Base-by-base conservation (phyloP, 768 basidiomycete species). In the Tephrocybe rancida region DNA sequence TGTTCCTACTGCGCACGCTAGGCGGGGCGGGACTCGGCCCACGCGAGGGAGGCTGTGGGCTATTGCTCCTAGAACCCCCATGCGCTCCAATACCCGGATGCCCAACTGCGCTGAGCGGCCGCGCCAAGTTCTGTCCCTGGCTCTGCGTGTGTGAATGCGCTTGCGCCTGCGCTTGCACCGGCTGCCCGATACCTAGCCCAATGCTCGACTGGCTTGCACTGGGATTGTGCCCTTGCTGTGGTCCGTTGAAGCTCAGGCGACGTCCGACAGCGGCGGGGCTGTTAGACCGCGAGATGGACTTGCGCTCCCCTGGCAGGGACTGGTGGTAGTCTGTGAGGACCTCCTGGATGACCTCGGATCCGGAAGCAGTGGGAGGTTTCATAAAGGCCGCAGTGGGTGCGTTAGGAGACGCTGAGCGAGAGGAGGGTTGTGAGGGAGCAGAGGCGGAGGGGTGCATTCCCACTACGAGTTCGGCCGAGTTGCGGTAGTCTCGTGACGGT, bases 21-120 rank as follows among this genome's bases (percentile, higher is more conserved):
- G 64, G 67, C 1, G 75, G 76, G 8, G 75, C 74, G 22, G 84
- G 87, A 57, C 84, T 85, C 14, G 82, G 75, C 7, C 76, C 80
- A 30, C 81, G 76, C 38, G 80, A 83, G 13, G 73, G 64, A 10
- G 87, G 84, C 44, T 83, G 79, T 5, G 86, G 84, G 61, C 86
- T 88, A 19, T 81, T 80, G 54, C 80, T 86, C 37, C 84, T 64
- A 11, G 83, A 79, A 27, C 80, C 54, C 0, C 61, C 87, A 65
- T 85, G 87, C 16, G 90, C 86, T 13, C 94, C 95, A 52, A 97
- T 85, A 1, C 94, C 95, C 0, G 85, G 83, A 64, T 88, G 90
- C 0, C 89, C 92, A 38, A 79, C 73, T 56, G 81, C 74, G 60
- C 84, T 87, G 32, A 77, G 66, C 1, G 87, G 83, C 9, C 85